Evolutionary conservation across 2,329 filamentous ascomycete genomes (phyloP).

Genomic region (Orbilia brochopaga): DNA sequence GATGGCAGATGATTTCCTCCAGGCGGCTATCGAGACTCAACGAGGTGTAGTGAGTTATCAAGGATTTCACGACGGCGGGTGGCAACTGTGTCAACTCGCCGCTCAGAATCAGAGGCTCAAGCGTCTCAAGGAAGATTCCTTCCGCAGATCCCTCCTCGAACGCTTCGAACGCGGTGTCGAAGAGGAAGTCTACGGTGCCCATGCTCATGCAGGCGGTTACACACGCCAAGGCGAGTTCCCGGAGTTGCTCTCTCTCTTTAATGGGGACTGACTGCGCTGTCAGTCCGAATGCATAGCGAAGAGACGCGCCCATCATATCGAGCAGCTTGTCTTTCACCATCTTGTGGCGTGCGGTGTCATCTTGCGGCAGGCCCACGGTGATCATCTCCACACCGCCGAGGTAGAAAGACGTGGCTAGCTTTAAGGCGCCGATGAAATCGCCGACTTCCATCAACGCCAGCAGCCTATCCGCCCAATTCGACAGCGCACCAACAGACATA

Average conservation of each 20-base stretch:
- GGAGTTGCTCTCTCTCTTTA: slow-evolving; percentile 67
- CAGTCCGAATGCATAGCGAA: slow-evolving; percentile 84
- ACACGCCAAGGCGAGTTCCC: slow-evolving; percentile 79
- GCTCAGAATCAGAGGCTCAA: slow-evolving; percentile 87
- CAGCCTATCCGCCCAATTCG: slow-evolving; percentile 95
- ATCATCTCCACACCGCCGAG: slow-evolving; percentile 89
- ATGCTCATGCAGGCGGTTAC: slow-evolving; percentile 83
- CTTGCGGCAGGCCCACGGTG: slow-evolving; percentile 89
- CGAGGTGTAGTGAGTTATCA: slow-evolving; percentile 80
- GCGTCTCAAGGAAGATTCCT: slow-evolving; percentile 80
- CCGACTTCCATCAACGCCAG: slow-evolving; percentile 94
- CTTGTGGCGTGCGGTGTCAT: slow-evolving; percentile 73
- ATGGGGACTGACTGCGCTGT: slow-evolving; percentile 61
- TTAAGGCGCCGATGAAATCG: slow-evolving; percentile 91
- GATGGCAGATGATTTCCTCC: slow-evolving; percentile 92
- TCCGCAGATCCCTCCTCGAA: slow-evolving; percentile 78
- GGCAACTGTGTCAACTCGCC: slow-evolving; percentile 76
- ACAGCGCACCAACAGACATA: slow-evolving; percentile 84
- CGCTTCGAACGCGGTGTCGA: slow-evolving; percentile 87
- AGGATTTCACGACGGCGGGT: slow-evolving; percentile 80
- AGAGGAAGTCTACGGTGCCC: slow-evolving; percentile 79
- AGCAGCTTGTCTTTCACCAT: slow-evolving; percentile 87
- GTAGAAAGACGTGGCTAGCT: slow-evolving; percentile 89
- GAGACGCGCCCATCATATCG: slow-evolving; percentile 89
- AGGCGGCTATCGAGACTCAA: slow-evolving; percentile 77